These are phyloP conservation scores for Tulasnella sp. DNA, from an alignment of 768 basidiomycete genomes.

Conservation along the genomic window DNA sequence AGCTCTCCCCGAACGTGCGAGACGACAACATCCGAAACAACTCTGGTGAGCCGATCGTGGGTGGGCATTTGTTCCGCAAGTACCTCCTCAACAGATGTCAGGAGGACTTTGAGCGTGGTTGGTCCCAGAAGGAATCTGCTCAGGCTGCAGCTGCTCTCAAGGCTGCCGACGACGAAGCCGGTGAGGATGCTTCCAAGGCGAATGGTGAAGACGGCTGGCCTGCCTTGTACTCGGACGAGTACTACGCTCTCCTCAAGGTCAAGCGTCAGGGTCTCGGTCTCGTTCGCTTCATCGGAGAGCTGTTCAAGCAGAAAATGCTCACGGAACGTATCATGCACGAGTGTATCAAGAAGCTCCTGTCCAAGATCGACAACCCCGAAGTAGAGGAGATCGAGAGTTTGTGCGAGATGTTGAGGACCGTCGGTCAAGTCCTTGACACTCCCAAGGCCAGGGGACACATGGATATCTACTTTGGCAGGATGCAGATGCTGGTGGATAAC, in stretches of 20 bases:
- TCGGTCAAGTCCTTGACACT: constrained; percentile 78
- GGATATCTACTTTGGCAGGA: constrained; percentile 88
- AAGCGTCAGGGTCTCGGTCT: constrained; percentile 96
- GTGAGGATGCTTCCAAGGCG: constrained; percentile 43
- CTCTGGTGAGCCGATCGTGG: constrained; percentile 85
- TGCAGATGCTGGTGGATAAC: constrained; percentile 76
- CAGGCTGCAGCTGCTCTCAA: constrained; percentile 79
- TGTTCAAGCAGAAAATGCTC: constrained; percentile 98
- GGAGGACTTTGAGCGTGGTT: constrained; percentile 95
- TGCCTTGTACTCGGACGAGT: too few relatives aligned
- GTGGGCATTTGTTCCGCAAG: constrained; percentile 93
- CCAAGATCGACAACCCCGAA: constrained; percentile 88
- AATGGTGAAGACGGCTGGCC: neutral
- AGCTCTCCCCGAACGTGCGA: constrained; percentile 79
- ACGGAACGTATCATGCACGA: constrained; percentile 98
- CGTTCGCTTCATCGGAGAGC: constrained; percentile 96
- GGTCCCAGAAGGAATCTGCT: too few relatives aligned
- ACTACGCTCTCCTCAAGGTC: constrained; percentile 93
- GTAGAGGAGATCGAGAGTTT: constrained; percentile 97
- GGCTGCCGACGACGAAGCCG: too few relatives aligned
- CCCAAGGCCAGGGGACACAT: constrained; percentile 77
- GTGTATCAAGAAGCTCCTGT: constrained; percentile 89
- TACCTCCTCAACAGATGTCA: constrained; percentile 95
- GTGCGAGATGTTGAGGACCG: constrained; percentile 86
- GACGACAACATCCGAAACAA: constrained; percentile 78